Evolutionary conservation across 768 basidiomycete genomes (phyloP).

Genomic region (Termitomyces sp.): DNA sequence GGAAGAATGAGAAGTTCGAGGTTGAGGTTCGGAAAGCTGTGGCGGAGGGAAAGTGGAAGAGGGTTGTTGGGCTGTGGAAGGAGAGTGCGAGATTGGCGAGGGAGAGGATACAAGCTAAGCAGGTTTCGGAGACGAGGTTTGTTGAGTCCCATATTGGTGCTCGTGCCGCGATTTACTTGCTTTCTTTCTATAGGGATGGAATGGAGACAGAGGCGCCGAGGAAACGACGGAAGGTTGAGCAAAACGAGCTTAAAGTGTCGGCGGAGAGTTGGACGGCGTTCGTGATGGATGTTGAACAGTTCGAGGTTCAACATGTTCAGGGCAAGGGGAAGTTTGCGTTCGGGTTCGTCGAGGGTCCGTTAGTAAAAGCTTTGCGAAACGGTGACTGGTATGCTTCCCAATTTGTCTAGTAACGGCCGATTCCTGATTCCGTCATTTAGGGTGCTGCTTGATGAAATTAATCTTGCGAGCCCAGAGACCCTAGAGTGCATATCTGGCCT

Average conservation of each 20-base stretch:
- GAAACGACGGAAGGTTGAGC: slow-evolving; percentile 13
- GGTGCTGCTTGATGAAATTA: slow-evolving; percentile 95
- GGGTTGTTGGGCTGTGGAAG: slow-evolving; percentile 79
- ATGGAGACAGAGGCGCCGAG: slow-evolving; percentile 23
- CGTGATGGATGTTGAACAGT: slow-evolving; percentile 59
- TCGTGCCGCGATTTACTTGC: neutral
- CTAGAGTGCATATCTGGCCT: slow-evolving; percentile 90
- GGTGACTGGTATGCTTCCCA: slow-evolving; percentile 78
- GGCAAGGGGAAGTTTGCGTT: slow-evolving; percentile 91
- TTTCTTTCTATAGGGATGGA: slow-evolving; percentile 20
- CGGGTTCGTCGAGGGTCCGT: slow-evolving; percentile 91
- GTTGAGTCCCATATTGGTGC: slow-evolving; percentile 5
- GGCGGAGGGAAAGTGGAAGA: slow-evolving; percentile 79
- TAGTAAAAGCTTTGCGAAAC: slow-evolving; percentile 83
- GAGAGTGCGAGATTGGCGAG: slow-evolving; percentile 69
- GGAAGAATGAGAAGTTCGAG: slow-evolving; percentile 86
- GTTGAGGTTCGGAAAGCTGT: slow-evolving; percentile 79
- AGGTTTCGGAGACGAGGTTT: slow-evolving; percentile 22
- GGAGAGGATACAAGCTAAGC: slow-evolving; percentile 48
- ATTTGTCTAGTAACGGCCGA: neutral
- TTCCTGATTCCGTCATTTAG: slow-evolving; percentile 34
- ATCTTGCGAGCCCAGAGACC: slow-evolving; percentile 91
- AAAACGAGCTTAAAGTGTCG: slow-evolving; percentile 11
- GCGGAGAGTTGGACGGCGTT: slow-evolving; percentile 11
- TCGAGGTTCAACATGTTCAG: slow-evolving; percentile 86